Evolutionary conservation across 441 rosid genomes (phyloP).

Genomic region (Populus hybrid): DNA sequence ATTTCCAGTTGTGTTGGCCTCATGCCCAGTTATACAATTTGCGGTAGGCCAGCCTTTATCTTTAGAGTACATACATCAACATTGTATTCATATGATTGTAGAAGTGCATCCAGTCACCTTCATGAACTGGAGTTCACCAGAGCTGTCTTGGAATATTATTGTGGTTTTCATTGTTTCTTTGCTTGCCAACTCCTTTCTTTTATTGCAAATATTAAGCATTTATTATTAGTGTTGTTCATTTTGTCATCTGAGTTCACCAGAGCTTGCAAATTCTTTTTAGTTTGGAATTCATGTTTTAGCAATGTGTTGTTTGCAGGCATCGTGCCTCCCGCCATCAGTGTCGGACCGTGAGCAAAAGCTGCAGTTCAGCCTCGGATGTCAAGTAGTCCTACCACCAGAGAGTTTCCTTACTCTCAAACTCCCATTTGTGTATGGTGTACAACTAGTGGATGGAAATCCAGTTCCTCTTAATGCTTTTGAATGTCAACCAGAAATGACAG

Average conservation of each 20-base stretch:
- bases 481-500: constrained; percentile 74
- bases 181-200: background rate
- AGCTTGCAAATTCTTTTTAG: background rate
- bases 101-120: background rate
- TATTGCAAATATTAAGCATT: background rate
- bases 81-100: background rate
- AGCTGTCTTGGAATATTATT: background rate
- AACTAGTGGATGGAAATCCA: constrained; percentile 45
- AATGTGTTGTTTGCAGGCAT: constrained; percentile 39
- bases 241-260: background rate
- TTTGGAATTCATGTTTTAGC: constrained; percentile 12
- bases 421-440: constrained; percentile 76
- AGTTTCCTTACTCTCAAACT: constrained; percentile 72
- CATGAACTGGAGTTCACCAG: background rate
- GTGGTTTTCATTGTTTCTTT: constrained; percentile 5
- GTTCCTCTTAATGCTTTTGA: constrained; percentile 58
- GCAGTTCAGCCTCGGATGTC: constrained; percentile 69
- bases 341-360: constrained; percentile 43
- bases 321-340: constrained; percentile 54
- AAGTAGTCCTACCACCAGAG: constrained; percentile 71
- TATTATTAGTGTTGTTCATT: background rate
- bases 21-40: constrained; percentile 68
- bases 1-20: constrained; percentile 58
- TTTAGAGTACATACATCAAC: background rate
- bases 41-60: constrained; percentile 48